These are phyloP conservation scores for Hypholoma sublateritium DNA, from an alignment of 768 basidiomycete genomes.

Conservation along the genomic window DNA sequence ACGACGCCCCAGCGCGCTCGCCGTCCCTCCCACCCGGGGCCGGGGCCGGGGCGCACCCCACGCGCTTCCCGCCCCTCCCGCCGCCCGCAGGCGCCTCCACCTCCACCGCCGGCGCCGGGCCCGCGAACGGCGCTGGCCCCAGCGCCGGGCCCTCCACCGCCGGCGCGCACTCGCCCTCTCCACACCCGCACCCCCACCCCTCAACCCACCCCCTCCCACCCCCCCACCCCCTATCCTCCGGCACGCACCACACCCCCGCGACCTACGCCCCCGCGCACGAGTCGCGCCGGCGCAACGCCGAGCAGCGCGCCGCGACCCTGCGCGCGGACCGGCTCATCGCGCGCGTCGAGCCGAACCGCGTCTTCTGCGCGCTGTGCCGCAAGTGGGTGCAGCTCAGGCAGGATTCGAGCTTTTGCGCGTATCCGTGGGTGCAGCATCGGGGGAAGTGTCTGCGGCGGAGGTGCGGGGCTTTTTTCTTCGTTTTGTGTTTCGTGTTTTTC, in stretches of 20 bases:
- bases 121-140: too few relatives aligned
- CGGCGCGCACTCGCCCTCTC: not conserved
- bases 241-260: conserved; percentile 49
- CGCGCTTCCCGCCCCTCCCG: too few relatives aligned
- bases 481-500: conserved; percentile 1
- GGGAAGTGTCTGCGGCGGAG: conserved; percentile 72
- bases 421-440: conserved; percentile 80
- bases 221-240: not conserved
- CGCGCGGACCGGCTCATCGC: conserved; percentile 64
- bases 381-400: conserved; percentile 85
- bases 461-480: conserved; percentile 37
- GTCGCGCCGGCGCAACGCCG: conserved; percentile 72
- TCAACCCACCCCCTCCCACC: not conserved
- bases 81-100: too few relatives aligned
- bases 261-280: conserved; percentile 62
- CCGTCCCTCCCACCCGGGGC: too few relatives aligned
- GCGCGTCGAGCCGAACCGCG: conserved; percentile 71
- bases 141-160: not conserved
- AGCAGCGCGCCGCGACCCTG: conserved; percentile 73
- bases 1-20: too few relatives aligned
- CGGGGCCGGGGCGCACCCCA: too few relatives aligned
- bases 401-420: conserved; percentile 77
- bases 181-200: not conserved
- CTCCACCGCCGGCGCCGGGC: too few relatives aligned
- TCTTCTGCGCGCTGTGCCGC: conserved; percentile 72